These are phyloP conservation scores for Trichoderma citrinoviride DNA, from an alignment of 2,329 filamentous ascomycete species.

Conservation along the genomic window DNA sequence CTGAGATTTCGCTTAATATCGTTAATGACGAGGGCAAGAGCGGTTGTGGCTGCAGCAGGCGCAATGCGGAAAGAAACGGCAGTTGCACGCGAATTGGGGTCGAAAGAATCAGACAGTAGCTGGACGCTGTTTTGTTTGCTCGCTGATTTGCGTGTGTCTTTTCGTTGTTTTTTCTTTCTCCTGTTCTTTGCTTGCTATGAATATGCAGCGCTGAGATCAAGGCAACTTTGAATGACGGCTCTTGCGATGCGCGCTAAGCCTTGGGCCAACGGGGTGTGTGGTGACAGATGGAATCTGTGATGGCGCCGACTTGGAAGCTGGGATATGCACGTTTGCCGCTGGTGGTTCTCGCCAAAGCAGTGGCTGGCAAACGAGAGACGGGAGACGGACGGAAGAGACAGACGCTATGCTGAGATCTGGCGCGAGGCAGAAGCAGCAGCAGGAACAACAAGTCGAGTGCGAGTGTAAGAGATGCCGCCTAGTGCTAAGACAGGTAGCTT, in stretches of 20 bases:
- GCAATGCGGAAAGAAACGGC: slow-evolving; percentile 7
- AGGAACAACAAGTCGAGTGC: background rate
- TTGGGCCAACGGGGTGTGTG: background rate
- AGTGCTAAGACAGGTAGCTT: no score
- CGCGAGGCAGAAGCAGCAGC: background rate
- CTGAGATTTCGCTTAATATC: background rate
- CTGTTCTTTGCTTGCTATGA: no score
- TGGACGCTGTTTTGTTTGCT: background rate
- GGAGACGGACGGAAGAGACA: background rate
- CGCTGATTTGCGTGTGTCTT: background rate
- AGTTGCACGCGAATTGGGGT: background rate
- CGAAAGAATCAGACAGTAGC: background rate
- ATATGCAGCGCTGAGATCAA: no score
- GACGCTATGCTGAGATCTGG: background rate
- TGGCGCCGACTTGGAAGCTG: background rate
- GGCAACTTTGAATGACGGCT: background rate
- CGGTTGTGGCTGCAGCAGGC: slow-evolving; percentile 8
- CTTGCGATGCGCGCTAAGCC: slow-evolving; percentile 2
- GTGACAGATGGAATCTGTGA: background rate
- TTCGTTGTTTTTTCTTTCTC: background rate
- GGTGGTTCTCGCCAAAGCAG: background rate
- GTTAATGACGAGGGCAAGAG: background rate
- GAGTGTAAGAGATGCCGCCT: no score
- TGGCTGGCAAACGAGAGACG: slow-evolving; percentile 8
- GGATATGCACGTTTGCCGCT: slow-evolving; percentile 1